Evolutionary conservation across 192 early-diverging fungal species (phyloP).

Genomic region (Dispira simplex): DNA sequence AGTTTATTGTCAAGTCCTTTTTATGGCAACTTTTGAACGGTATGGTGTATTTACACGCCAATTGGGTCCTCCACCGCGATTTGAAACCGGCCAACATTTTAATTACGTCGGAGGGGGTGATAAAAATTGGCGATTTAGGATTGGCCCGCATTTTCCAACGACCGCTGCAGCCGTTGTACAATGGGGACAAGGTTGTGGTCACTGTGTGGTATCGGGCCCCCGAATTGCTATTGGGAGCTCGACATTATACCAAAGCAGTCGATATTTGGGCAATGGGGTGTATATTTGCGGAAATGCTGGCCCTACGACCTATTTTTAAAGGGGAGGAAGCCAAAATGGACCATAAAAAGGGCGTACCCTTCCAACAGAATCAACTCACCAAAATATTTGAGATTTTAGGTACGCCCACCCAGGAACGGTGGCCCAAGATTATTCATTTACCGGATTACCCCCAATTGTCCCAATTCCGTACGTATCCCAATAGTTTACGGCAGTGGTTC

Average conservation of each 20-base stretch:
- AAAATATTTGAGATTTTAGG: slow-evolving; percentile 82
- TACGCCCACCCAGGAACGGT: slow-evolving; percentile 62
- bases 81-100: slow-evolving; percentile 92
- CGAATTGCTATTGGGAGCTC: slow-evolving; percentile 72
- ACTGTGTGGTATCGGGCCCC: slow-evolving; percentile 97
- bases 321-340: slow-evolving; percentile 82
- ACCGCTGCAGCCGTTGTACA: slow-evolving; percentile 64
- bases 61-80: slow-evolving; percentile 78
- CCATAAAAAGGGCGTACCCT: slow-evolving; percentile 62
- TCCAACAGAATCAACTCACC: slow-evolving; percentile 70
- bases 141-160: slow-evolving; percentile 65
- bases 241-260: slow-evolving; percentile 78
- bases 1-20: slow-evolving; percentile 74
- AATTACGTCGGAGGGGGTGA: slow-evolving; percentile 69
- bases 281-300: slow-evolving; percentile 87
- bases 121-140: slow-evolving; percentile 93
- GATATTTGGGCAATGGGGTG: slow-evolving; percentile 84
- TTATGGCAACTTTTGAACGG: slow-evolving; percentile 84
- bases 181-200: slow-evolving; percentile 75
- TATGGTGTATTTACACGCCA: slow-evolving; percentile 70
- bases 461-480: slow-evolving; percentile 39
- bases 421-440: slow-evolving; percentile 55
- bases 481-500: slow-evolving; percentile 21
- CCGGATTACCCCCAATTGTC: slow-evolving; percentile 47
- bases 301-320: slow-evolving; percentile 69